These are phyloP conservation scores for Xylaria digitata DNA, from an alignment of 2,329 filamentous ascomycete species.

Conservation along the genomic window DNA sequence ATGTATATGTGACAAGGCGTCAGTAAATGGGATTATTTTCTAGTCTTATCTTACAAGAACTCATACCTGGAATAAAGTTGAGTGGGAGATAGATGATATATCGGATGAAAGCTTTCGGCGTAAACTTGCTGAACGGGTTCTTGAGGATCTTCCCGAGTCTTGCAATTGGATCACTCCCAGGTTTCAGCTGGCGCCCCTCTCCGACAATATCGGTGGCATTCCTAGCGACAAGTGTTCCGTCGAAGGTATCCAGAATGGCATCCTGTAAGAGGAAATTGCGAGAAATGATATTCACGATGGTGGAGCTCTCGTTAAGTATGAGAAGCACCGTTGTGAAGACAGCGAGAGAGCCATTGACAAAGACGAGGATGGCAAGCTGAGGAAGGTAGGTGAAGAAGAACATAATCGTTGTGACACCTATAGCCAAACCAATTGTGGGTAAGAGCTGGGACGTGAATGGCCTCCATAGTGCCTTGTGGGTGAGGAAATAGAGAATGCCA, in stretches of 20 bases:
- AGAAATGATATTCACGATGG: slow-evolving; percentile 66
- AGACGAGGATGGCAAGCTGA: slow-evolving; percentile 82
- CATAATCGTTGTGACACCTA: slow-evolving; percentile 80
- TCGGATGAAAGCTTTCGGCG: slow-evolving; percentile 73
- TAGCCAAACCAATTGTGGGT: slow-evolving; percentile 75
- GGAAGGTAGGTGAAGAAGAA: slow-evolving; percentile 89
- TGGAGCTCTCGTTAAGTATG: slow-evolving; percentile 71
- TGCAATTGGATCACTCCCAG: slow-evolving; percentile 66
- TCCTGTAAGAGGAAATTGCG: slow-evolving; percentile 83
- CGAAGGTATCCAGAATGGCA: slow-evolving; percentile 88
- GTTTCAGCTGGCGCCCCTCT: slow-evolving; percentile 78
- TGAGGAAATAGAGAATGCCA: slow-evolving; percentile 70
- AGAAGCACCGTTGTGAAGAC: slow-evolving; percentile 78
- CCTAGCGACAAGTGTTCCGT: slow-evolving; percentile 71
- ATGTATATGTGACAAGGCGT: slow-evolving; percentile 13
- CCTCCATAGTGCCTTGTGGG: slow-evolving; percentile 67
- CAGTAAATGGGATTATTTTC: neutral
- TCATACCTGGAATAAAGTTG: slow-evolving; percentile 83
- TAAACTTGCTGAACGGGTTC: slow-evolving; percentile 67
- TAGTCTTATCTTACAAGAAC: neutral
- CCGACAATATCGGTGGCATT: slow-evolving; percentile 72
- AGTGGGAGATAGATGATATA: slow-evolving; percentile 89
- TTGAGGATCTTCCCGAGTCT: slow-evolving; percentile 69
- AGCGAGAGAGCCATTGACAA: slow-evolving; percentile 86
- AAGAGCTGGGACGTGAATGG: slow-evolving; percentile 66